A percentile compares a stretch with the other conserved stretches of the same genome.
Conservation (phyloP, 2,329 filamentous ascomycete genomes). For the Beauveria sp. region DNA sequence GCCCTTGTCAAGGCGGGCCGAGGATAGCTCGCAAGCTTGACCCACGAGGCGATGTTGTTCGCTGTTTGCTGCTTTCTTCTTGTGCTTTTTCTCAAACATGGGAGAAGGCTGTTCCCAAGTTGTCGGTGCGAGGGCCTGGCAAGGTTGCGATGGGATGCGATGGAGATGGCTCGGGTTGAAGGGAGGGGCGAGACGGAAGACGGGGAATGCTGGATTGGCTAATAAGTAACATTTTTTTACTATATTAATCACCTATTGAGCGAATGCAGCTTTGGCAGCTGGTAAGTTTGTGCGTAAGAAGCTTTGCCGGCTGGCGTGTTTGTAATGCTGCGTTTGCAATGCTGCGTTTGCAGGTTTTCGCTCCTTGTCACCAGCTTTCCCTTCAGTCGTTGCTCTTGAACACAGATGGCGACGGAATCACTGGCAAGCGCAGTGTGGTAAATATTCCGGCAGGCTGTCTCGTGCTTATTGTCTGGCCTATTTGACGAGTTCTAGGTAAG, state of each 20-base stretch:
- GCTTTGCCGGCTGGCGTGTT: neutral
- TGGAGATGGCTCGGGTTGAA: neutral
- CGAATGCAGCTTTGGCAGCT: neutral
- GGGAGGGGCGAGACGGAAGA: neutral
- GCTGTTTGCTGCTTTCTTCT: neutral
- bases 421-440: neutral
- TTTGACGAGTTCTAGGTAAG: neutral
- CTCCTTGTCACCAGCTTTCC: neutral
- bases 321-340: neutral
- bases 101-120: neutral
- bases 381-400: neutral
- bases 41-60: neutral
- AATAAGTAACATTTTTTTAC: neutral
- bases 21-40: neutral
- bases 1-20: slow-evolving; percentile 2
- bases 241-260: neutral
- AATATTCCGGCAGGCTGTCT: neutral
- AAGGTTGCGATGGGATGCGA: neutral
- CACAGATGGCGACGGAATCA: neutral
- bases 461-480: neutral
- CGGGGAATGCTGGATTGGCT: neutral
- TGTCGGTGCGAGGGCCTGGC: neutral
- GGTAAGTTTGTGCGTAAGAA: neutral
- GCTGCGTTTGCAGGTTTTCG: neutral
- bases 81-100: neutral